Evolutionary conservation across 192 early-diverging fungal species (phyloP), one percentile per base, ranked within the genome.

Genomic region (Coemansia sp.): DNA sequence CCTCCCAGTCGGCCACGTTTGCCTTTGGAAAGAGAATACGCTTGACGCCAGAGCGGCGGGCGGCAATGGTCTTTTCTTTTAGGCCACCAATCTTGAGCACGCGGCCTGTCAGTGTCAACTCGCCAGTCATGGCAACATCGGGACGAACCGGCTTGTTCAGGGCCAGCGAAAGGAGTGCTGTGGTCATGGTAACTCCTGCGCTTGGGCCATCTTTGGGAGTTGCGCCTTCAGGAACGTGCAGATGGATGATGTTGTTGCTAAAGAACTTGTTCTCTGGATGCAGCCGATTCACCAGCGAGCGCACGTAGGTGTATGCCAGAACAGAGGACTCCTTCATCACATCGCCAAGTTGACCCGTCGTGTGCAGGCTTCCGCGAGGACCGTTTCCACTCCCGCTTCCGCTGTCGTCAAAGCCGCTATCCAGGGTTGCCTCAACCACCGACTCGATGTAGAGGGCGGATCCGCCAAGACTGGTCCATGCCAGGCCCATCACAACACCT

Each of bases 241-340:
- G 58, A 69, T 99, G 96, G 20, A 99, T 85, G 24, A 80, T 67
- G 14, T 92, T 90, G 54, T 86, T 85, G 55, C 89, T 85, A 64
- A 99, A 99, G 81, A 97, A 97, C 47, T 78, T 79, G 67, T 93
- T 96, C 15, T 85, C 80, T 6, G 93, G 91, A 66, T 84, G 86
- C n/a, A 72, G 62, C 13, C 67, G 75, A 29, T 80, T 82, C 58
- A 96, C 53, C 27, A 95, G 69, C 20, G 91, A 82, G 61, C 90
- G 90, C n/a, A 92, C 87, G 77, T 81, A 99, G 1, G 96, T 97
- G 78, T 99, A 99, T 0, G 96, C 93, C 48, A 99, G 93, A 10
- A 83, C 88, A 7, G 88, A 84, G 19, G 87, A 91, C 66, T 99
- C 96, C 79, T 99, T 99, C 94, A 99, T 99, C 26, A 99, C 96